Base-by-base conservation (phyloP, 2,329 filamentous ascomycete species). In the Madurella fahalii region DNA sequence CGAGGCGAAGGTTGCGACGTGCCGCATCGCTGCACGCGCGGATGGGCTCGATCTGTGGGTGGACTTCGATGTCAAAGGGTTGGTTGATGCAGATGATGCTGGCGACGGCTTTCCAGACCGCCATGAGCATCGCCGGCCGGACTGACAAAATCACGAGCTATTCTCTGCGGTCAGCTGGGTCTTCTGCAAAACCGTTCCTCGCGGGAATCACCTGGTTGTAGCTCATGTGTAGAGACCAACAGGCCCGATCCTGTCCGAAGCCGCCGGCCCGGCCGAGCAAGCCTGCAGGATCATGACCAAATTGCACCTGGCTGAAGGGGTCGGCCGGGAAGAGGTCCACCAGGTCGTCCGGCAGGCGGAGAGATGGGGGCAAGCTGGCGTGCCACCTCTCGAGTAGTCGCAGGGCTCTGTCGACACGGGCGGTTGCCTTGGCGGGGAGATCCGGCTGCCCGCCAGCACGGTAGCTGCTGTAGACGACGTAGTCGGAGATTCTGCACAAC, bases 71-170 rank as follows among this genome's bases (percentile, higher is more conserved):
- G 52, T 62, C 63, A 56, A 59, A 64, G 8, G 56, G 57, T 20
- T 58, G 68, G 31, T 63, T 64, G 52, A 71, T 64, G 15, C 72
- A 67, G 30, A 71, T 68, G 18, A 61, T 59, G 56, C 73, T 73
- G 18, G 72, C 74, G 16, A 79, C 72, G 11, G 72, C 70, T 52
- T 71, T 76, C 61, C 77, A 77, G 25, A 78, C 74, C 1, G 74
- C 71, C 7, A 71, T 67, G 43, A 80, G 72, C 59, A 79, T 75
- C 15, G 76, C 68, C 2, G 78, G 77, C 0, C 77, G 74, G 30
- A 77, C 68, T 11, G 75, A 69, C 13, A 80, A 67, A 45, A 80
- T 74, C n/a, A 77, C 58, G 15, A 80, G 71, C 72, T 79, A 67
- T 15, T 20, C n/a, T 11, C 2, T 2, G 2, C 17, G n/a, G 57